These are phyloP conservation scores for Ephemerocybe angulata DNA, from an alignment of 768 basidiomycete species.

Conservation along the genomic window DNA sequence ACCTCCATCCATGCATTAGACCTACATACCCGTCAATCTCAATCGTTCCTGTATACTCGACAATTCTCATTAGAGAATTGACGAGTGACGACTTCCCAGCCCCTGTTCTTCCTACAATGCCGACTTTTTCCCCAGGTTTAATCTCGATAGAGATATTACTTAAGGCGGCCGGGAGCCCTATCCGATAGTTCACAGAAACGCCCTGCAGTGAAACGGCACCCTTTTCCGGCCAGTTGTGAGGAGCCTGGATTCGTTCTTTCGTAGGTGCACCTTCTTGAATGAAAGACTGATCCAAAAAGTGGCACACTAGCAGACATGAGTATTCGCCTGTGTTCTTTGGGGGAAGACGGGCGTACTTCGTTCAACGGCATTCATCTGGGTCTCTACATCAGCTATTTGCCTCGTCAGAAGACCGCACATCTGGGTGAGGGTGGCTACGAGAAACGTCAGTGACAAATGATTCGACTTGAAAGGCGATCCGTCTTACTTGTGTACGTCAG, in stretches of 20 bases:
- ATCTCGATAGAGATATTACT: slow-evolving; percentile 61
- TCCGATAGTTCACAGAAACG: slow-evolving; percentile 59
- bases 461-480: background rate
- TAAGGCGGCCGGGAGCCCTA: slow-evolving; percentile 69
- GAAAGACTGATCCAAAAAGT: slow-evolving; percentile 45
- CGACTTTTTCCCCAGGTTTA: slow-evolving; percentile 68
- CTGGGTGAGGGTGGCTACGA: slow-evolving; percentile 47
- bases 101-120: slow-evolving; percentile 64
- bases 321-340: background rate
- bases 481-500: slow-evolving; percentile 57
- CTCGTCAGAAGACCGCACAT: slow-evolving; percentile 51
- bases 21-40: slow-evolving; percentile 53
- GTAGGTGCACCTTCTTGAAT: slow-evolving; percentile 63
- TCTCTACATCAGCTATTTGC: slow-evolving; percentile 65
- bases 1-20: background rate
- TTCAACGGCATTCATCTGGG: slow-evolving; percentile 65
- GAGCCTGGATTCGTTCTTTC: slow-evolving; percentile 51
- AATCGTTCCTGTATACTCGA: slow-evolving; percentile 64
- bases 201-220: slow-evolving; percentile 64
- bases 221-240: slow-evolving; percentile 56
- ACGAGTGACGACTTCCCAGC: slow-evolving; percentile 63
- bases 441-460: background rate
- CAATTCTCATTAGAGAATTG: slow-evolving; percentile 62
- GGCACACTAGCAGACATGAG: slow-evolving; percentile 34
- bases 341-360: slow-evolving; percentile 30